Conservation (phyloP, 192 early-diverging fungal species). For the Gonapodya prolifera region DNA sequence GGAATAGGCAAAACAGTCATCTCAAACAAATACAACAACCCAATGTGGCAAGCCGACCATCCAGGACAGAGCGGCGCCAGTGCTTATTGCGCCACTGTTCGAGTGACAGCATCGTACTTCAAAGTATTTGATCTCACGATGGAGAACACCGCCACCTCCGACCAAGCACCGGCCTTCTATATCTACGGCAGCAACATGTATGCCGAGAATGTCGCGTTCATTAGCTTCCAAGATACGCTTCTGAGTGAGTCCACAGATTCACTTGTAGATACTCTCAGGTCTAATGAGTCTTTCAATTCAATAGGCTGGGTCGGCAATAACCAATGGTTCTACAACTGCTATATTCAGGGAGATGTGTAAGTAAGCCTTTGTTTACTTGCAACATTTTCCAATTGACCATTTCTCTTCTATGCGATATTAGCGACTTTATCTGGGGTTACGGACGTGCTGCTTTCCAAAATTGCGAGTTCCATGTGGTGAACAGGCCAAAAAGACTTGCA, state of each 20-base stretch:
- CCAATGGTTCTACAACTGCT: not conserved
- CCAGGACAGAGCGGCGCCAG: not conserved
- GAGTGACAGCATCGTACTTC: conserved; percentile 1
- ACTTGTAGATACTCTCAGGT: not conserved
- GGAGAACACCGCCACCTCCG: conserved; percentile 4
- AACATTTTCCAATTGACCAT: not conserved
- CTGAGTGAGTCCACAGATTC: not conserved
- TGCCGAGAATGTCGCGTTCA: not conserved
- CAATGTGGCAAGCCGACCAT: not conserved
- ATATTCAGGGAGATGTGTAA: not conserved
- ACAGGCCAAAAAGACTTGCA: not conserved
- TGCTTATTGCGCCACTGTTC: conserved; percentile 9
- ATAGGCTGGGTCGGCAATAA: too few relatives aligned
- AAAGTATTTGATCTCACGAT: conserved; percentile 9
- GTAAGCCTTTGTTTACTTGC: not conserved
- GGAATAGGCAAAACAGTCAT: not conserved
- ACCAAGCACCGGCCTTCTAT: not conserved
- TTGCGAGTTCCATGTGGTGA: not conserved
- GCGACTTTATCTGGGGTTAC: not conserved
- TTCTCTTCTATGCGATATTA: not conserved
- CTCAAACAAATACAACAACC: not conserved
- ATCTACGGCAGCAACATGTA: not conserved
- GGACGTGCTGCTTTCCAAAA: not conserved
- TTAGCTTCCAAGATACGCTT: not conserved
- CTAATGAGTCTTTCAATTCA: not conserved